Conservation (phyloP, 169 alveolate species). For the Cryptosporidium parvum region DNA sequence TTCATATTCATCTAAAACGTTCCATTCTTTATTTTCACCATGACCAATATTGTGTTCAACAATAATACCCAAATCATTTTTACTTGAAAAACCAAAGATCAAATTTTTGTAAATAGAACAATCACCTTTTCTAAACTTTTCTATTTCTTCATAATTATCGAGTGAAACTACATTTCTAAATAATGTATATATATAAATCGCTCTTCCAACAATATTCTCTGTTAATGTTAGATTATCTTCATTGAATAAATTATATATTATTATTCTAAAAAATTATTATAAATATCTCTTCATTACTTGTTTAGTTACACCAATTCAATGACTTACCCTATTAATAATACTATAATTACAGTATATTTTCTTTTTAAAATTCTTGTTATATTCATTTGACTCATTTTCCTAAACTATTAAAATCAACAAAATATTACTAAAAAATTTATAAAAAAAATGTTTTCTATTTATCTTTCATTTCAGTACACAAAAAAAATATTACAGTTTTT, state of each 20-base stretch:
- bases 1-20: conserved; percentile 1
- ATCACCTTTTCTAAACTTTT: conserved; percentile 20
- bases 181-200: conserved; percentile 26
- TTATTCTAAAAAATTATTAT: conserved; percentile 4
- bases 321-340: background rate
- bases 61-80: conserved; percentile 15
- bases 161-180: conserved; percentile 10
- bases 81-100: conserved; percentile 32
- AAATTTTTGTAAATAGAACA: background rate
- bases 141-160: conserved; percentile 7
- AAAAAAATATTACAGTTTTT: background rate
- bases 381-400: background rate
- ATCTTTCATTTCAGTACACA: background rate
- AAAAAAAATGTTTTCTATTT: background rate
- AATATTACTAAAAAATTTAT: background rate
- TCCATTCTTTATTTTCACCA: conserved; percentile 55
- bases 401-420: background rate
- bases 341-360: background rate
- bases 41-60: conserved; percentile 50
- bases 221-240: background rate
- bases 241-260: background rate
- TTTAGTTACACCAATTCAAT: background rate
- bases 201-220: conserved; percentile 27
- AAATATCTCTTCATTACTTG: background rate
- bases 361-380: background rate